Percentiles rank a stretch among this genome's conserved stretches.
Evolutionary conservation across 176 grass and related monocot genomes (phyloP).

Genomic region (Otatea glauca): DNA sequence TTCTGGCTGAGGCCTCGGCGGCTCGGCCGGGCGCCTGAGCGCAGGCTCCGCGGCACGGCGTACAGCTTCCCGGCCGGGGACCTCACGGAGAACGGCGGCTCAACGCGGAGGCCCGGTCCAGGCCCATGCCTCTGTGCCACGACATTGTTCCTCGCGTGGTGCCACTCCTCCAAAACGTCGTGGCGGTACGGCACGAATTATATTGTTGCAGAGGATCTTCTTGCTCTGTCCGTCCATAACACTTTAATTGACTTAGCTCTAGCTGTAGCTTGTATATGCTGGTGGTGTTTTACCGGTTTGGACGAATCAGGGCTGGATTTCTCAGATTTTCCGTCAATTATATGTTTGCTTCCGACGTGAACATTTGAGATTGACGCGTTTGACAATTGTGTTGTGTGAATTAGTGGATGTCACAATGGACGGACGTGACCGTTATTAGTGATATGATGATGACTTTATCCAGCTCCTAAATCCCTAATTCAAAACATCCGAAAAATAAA

Average conservation of each 20-base stretch:
- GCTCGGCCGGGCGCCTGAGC: background rate
- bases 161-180: conserved; percentile 25
- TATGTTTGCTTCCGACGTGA: background rate
- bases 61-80: conserved; percentile 36
- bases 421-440: background rate
- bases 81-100: conserved; percentile 55
- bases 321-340: background rate
- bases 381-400: background rate
- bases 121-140: conserved; percentile 64
- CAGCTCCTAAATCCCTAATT: background rate
- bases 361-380: background rate
- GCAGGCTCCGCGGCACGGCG: too few relatives aligned
- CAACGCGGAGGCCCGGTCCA: conserved; percentile 55
- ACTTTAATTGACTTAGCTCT: too few relatives aligned
- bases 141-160: conserved; percentile 48
- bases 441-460: too few relatives aligned
- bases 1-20: conserved; percentile 55
- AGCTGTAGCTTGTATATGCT: too few relatives aligned
- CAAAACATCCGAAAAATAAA: background rate
- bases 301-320: too few relatives aligned
- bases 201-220: too few relatives aligned
- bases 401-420: background rate
- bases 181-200: too few relatives aligned
- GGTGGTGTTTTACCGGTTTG: too few relatives aligned
- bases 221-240: too few relatives aligned